Conservation (phyloP, 176 grass and related monocot species). For the Aegilops speltoides region DNA sequence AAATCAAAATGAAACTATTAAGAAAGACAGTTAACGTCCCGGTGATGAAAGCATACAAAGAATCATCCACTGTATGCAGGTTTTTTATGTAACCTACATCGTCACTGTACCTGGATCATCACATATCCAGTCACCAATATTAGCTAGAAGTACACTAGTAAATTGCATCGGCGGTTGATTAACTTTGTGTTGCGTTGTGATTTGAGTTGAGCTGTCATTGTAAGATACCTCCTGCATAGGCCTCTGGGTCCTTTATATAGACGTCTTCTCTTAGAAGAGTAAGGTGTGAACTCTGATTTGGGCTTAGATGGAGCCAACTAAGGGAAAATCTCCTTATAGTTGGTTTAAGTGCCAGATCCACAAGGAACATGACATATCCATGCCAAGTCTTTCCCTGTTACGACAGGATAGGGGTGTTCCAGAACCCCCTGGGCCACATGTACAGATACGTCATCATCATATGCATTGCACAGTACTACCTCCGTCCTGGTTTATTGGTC, state of each 20-base stretch:
- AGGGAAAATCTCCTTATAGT: background rate
- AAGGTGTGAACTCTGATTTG: background rate
- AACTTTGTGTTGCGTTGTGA: background rate
- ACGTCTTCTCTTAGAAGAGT: background rate
- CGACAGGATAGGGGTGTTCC: background rate
- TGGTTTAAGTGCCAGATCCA: background rate
- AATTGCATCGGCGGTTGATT: background rate
- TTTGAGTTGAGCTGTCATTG: background rate
- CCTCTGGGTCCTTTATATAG: background rate
- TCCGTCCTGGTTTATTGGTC: too few species aligned
- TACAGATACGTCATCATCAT: background rate
- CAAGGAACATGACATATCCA: background rate
- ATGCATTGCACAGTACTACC: too few species aligned
- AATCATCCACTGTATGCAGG: background rate
- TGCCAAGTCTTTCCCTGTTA: background rate
- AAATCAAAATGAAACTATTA: background rate
- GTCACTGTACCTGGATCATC: background rate
- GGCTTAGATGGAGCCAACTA: background rate
- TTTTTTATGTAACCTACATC: background rate
- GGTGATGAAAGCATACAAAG: background rate
- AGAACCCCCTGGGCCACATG: background rate
- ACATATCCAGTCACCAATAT: conserved; percentile 3
- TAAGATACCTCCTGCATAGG: background rate
- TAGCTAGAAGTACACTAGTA: background rate
- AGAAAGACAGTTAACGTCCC: background rate